Base-by-base conservation (phyloP, 1,284 basidiomycete genomes). In the Marasmius fiardii region DNA sequence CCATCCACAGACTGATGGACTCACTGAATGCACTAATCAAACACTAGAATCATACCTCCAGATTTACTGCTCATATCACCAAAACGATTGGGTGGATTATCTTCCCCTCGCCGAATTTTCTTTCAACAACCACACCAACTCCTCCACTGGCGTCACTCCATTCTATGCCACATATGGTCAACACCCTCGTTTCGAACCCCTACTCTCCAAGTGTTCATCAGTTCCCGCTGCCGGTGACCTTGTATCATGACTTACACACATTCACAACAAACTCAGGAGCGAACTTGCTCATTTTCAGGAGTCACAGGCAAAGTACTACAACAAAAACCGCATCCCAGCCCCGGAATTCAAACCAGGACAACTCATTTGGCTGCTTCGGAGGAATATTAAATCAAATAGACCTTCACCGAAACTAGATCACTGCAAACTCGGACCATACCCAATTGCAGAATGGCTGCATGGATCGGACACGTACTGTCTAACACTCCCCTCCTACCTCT, bases 1-100 rank as follows among this genome's bases (percentile, higher is more conserved):
- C 45, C 74, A 79, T 56, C 76, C 75, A 0, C 65, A 79, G 56
- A 68, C 73, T 0, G 72, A 82, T 54, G 74, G 79, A 0, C 73
- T 78, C 50, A 74, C 74, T 0, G 73, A 82, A 61, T 51, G 64
- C 0, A 58, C 70, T 12, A 80, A 80, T 58, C 74, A 77, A 56
- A 62, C 62, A 8, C 34, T 35, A 16, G 34, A 35, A 35, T 8
- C 34, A 8, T 35, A 35, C 34, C 16, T 35, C 8, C 60, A 64
- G 2, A 56, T 67, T 6, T 75, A 69, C 56, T 53, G 54, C 50
- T 65, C 67, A 52, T 70, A 76, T 58, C 47, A 71, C 33, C 74
- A 77, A 54, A 60, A 68, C 59, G 60, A 76, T 55, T 79, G 75
- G 77, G 51, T 56, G 0, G 44, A 61, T 0, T 61, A 67, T 1